These are phyloP conservation scores for Pholiota adiposa DNA, from an alignment of 1,284 basidiomycete genomes.

Conservation along the genomic window DNA sequence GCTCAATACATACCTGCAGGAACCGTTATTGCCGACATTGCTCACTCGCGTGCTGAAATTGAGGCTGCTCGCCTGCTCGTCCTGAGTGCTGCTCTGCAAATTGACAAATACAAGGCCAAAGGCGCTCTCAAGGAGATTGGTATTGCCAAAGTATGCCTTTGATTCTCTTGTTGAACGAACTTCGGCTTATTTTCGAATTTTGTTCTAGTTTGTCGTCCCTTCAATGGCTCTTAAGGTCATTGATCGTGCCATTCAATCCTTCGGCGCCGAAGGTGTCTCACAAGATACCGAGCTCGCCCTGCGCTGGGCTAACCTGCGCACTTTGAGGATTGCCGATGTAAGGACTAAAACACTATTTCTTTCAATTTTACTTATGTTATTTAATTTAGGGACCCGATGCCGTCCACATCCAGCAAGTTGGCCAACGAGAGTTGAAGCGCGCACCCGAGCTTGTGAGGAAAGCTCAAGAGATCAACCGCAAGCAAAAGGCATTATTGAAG, in stretches of 20 bases:
- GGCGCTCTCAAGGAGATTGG: conserved; percentile 97
- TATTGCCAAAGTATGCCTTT: conserved; percentile 81
- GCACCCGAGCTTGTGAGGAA: conserved; percentile 59
- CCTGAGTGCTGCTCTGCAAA: conserved; percentile 92
- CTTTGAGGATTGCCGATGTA: conserved; percentile 90
- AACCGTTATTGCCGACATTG: conserved; percentile 89
- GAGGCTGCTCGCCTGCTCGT: conserved; percentile 89
- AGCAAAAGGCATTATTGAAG: conserved; percentile 60
- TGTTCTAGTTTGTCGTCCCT: conserved; percentile 86
- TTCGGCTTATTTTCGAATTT: conserved; percentile 12
- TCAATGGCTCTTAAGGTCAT: conserved; percentile 86
- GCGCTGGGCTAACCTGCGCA: conserved; percentile 83
- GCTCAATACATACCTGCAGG: conserved; percentile 45
- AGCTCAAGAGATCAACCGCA: conserved; percentile 57
- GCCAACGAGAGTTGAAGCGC: conserved; percentile 82
- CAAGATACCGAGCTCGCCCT: conserved; percentile 88
- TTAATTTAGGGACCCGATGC: conserved; percentile 80
- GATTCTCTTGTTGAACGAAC: neutral
- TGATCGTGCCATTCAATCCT: conserved; percentile 93
- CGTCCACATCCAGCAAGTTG: conserved; percentile 94
- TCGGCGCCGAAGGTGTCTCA: conserved; percentile 93
- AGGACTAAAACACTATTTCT: conserved; percentile 33
- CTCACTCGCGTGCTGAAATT: conserved; percentile 91
- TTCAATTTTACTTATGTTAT: conserved; percentile 9
- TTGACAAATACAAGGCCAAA: conserved; percentile 90